A percentile compares a stretch with the other conserved stretches of the same genome.
These are phyloP conservation scores for Claviceps africana DNA, from an alignment of 2,329 filamentous ascomycete genomes.

Conservation along the genomic window DNA sequence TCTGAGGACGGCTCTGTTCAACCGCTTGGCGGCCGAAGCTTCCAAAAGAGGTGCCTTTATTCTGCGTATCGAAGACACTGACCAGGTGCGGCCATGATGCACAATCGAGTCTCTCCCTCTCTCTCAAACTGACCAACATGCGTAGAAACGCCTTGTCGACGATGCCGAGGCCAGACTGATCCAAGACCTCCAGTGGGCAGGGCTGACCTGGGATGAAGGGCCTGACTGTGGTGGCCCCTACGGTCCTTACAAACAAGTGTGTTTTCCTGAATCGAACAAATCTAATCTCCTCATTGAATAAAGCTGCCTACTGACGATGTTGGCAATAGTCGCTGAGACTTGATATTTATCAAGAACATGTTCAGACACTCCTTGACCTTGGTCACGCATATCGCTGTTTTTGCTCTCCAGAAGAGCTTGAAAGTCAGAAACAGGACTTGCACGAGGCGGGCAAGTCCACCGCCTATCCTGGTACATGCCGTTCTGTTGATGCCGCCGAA, in stretches of 20 bases:
- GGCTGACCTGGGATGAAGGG: conserved; percentile 87
- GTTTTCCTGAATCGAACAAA: too few relatives aligned
- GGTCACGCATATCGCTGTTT: conserved; percentile 88
- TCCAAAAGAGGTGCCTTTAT: conserved; percentile 77
- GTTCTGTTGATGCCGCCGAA: conserved; percentile 48
- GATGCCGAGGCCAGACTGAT: conserved; percentile 69
- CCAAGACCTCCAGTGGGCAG: conserved; percentile 75
- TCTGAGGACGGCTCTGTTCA: conserved; percentile 85
- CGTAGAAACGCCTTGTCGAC: conserved; percentile 61
- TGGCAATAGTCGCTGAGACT: conserved; percentile 59
- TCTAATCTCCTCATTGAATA: too few relatives aligned
- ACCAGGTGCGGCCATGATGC: conserved; percentile 51
- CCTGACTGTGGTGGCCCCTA: conserved; percentile 68
- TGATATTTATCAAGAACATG: conserved; percentile 56
- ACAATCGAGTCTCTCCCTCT: not conserved
- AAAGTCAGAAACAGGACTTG: conserved; percentile 48
- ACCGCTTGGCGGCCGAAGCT: conserved; percentile 76
- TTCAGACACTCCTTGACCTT: conserved; percentile 50
- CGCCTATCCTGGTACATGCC: conserved; percentile 52
- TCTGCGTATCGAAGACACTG: conserved; percentile 86
- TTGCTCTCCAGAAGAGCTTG: conserved; percentile 60
- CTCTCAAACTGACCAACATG: not conserved
- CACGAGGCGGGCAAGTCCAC: conserved; percentile 35
- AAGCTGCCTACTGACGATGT: not conserved
- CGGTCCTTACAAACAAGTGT: conserved; percentile 75